A percentile compares a stretch with the other conserved stretches of the same genome.
Conservation (phyloP, 768 basidiomycete genomes). For the Amanita subjunquillea region DNA sequence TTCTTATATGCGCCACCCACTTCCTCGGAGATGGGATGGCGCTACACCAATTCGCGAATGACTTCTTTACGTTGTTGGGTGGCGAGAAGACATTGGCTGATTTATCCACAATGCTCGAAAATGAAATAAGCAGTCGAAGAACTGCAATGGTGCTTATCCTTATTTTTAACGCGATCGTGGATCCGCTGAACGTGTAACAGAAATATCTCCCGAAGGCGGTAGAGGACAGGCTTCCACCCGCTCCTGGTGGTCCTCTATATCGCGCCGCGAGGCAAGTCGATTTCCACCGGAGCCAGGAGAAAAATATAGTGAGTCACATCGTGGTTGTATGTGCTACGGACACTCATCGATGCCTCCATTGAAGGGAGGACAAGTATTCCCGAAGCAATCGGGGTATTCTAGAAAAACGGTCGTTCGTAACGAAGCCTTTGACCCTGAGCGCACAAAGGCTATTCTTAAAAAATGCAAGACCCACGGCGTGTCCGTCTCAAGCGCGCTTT, state of each 20-base stretch:
- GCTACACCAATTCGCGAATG: conserved; percentile 71
- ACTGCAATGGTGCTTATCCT: not conserved
- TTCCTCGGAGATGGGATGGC: conserved; percentile 87
- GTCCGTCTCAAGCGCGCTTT: conserved; percentile 66
- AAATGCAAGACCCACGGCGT: conserved; percentile 64
- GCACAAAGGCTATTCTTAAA: conserved; percentile 54
- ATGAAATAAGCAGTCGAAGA: not conserved
- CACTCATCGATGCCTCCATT: not conserved
- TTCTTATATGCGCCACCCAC: conserved; percentile 70
- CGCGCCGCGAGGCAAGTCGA: conserved; percentile 43
- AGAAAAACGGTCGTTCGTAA: conserved; percentile 66
- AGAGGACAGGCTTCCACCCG: conserved; percentile 23
- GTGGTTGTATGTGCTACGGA: not conserved
- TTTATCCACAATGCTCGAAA: not conserved
- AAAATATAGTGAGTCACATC: conserved; percentile 36
- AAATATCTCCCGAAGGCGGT: conserved; percentile 13
- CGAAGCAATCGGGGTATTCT: conserved; percentile 28
- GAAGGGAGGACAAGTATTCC: conserved; percentile 74
- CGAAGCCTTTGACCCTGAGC: conserved; percentile 39
- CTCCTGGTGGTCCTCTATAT: conserved; percentile 25
- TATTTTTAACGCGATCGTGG: not conserved
- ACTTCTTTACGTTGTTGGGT: conserved; percentile 57
- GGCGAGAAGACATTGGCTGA: not conserved
- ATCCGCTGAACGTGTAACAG: not conserved
- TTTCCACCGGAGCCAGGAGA: conserved; percentile 41